Percentiles rank a stretch among this genome's conserved stretches.
Conservation (phyloP, 164 flowering plant genomes). For the Tetracentron sinense region DNA sequence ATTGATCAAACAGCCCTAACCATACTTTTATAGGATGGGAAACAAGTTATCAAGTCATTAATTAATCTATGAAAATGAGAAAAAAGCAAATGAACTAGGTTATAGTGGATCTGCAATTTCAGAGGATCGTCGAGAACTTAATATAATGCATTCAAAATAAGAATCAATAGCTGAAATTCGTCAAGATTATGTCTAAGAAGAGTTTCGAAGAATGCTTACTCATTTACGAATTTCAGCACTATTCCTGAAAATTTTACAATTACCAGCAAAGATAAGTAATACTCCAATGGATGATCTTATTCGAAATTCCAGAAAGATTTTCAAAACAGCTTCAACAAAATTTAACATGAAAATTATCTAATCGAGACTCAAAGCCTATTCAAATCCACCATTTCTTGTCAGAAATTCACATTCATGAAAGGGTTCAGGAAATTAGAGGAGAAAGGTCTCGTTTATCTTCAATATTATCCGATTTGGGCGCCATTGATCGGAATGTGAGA, state of each 20-base stretch:
- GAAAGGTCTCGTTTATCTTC: slow-evolving; percentile 37
- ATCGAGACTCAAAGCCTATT: neutral
- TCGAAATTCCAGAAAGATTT: neutral
- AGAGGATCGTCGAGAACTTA: no score
- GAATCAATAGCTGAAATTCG: neutral
- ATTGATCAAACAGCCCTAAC: no score
- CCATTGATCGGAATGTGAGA: slow-evolving; percentile 33
- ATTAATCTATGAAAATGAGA: neutral
- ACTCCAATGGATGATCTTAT: neutral
- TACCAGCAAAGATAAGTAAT: neutral
- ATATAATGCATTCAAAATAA: no score
- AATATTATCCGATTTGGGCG: slow-evolving; percentile 67
- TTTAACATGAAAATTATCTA: neutral
- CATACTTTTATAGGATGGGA: no score
- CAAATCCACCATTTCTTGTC: neutral
- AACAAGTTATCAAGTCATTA: no score
- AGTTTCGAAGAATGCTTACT: slow-evolving; percentile 31
- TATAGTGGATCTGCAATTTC: neutral
- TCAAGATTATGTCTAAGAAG: neutral
- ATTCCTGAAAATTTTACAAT: slow-evolving; percentile 44
- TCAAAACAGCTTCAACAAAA: neutral
- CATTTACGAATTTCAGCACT: slow-evolving; percentile 83
- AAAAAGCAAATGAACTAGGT: neutral
- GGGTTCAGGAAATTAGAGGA: neutral
- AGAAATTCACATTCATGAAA: neutral